phyloP scores from a whole-genome alignment of 441 rosid genomes.

The Populus hybrid region DNA sequence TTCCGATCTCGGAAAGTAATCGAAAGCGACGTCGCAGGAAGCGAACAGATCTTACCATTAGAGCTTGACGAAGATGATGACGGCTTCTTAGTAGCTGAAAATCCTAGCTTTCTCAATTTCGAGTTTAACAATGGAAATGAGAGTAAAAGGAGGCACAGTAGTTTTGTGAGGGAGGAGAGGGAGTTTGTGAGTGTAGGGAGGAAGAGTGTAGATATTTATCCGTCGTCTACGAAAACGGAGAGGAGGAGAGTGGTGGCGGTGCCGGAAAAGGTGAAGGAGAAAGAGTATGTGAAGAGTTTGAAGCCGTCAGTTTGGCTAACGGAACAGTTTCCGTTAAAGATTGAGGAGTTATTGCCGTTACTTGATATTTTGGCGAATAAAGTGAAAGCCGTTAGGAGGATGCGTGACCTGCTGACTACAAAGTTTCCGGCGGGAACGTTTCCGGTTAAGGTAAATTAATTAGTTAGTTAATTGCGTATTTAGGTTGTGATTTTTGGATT shows the following conservation, averaged over 20 bases:
- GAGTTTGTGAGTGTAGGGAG: constrained; percentile 73
- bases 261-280: constrained; percentile 71
- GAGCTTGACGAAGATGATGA: constrained; percentile 96
- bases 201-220: constrained; percentile 78
- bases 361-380: constrained; percentile 88
- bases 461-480: background rate
- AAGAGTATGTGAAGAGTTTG: constrained; percentile 71
- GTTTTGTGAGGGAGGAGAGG: constrained; percentile 82
- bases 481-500: background rate
- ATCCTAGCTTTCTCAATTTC: constrained; percentile 42
- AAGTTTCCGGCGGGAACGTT: constrained; percentile 95
- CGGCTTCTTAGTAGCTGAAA: constrained; percentile 88
- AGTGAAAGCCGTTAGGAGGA: constrained; percentile 87
- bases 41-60: constrained; percentile 74
- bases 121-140: constrained; percentile 21
- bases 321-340: constrained; percentile 84
- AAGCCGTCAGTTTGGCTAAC: constrained; percentile 93
- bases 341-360: constrained; percentile 85
- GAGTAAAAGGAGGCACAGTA: constrained; percentile 76
- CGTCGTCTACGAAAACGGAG: constrained; percentile 36
- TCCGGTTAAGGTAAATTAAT: constrained; percentile 77
- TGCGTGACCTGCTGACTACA: constrained; percentile 86
- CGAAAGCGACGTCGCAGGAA: constrained; percentile 61
- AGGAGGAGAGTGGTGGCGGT: constrained; percentile 18
- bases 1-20: constrained; percentile 64